Evolutionary conservation across 768 basidiomycete species (phyloP), one percentile per base, ranked within the genome.

Genomic region (Paxillus rubicundulus): DNA sequence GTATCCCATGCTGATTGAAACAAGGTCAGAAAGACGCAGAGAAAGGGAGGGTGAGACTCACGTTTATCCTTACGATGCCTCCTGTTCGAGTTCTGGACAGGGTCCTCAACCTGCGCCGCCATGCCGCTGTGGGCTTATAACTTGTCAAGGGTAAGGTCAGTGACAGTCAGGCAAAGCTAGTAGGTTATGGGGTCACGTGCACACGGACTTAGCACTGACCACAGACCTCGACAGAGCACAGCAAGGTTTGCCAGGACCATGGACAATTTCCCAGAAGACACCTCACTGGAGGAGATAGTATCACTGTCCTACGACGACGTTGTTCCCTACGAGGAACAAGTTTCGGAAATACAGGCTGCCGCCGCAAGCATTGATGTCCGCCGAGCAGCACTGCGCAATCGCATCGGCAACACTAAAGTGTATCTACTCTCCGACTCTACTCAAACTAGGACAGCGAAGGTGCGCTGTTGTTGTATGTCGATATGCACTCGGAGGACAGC

Each of bases 11-110:
- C 96, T 98, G 55, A 59, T 50, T 28, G 60, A 47, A 62, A 47
- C 54, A 30, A 50, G 45, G 56, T 67, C 49, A 63, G 54, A 40
- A 40, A 45, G 39, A 18, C 8, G 20, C 9, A 13, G 9, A 33
- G 5, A 53, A 2, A 10, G 2, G n/a, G 13, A 20, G 17, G 14
- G 3, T 24, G 14, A 46, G 9, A 72, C 92, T 66, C 64, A 96
- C 95, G 95, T 73, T 98, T 98, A 8, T 97, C 94, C 67, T 97
- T 97, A 56, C 94, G 80, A 68, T 92, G 87, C 41, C 82, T 76
- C 74, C 92, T 94, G 74, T 93, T 94, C 71, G 95, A 93, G 70
- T 79, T 91, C 36, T 82, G 77, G 8, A 71, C 70, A 4, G 60
- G 61, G 55, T 75, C 77, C 37, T 74, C 70, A 41, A 37, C 39